phyloP scores from a whole-genome alignment of 2,329 filamentous ascomycete genomes.

The Penicillium hesseltinei region DNA sequence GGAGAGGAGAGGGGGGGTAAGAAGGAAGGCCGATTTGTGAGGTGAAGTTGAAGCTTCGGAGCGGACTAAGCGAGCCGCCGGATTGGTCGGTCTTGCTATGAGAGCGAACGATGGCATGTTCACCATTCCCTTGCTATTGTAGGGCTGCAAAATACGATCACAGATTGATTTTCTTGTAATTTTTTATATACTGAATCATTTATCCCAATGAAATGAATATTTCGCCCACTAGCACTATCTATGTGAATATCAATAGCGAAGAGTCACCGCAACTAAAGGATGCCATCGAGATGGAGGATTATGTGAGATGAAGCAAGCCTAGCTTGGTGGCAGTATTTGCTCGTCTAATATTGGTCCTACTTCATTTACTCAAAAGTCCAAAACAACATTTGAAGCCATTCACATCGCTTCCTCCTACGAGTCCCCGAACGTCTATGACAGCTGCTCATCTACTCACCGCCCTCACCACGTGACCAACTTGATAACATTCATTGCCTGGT shows the following conservation, averaged over 20 bases:
- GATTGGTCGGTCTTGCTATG: conserved; percentile 27
- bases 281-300: background rate
- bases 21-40: conserved; percentile 24
- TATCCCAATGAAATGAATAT: background rate
- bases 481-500: conserved; percentile 9
- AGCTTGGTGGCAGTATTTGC: background rate
- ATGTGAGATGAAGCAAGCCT: background rate
- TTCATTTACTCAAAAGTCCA: background rate
- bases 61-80: conserved; percentile 40
- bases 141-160: background rate
- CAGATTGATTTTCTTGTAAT: background rate
- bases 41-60: conserved; percentile 39
- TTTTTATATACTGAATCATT: background rate
- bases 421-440: background rate
- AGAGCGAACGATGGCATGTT: conserved; percentile 6
- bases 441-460: background rate
- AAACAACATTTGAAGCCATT: background rate
- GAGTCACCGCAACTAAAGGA: background rate
- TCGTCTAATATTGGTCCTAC: background rate
- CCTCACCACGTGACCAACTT: background rate
- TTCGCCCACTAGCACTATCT: background rate
- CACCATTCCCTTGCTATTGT: background rate
- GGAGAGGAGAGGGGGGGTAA: conserved; percentile 21
- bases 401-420: background rate
- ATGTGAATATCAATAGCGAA: background rate